Conservation (phyloP, 2,329 filamentous ascomycete species). For the Trichoderma afroharzianum region DNA sequence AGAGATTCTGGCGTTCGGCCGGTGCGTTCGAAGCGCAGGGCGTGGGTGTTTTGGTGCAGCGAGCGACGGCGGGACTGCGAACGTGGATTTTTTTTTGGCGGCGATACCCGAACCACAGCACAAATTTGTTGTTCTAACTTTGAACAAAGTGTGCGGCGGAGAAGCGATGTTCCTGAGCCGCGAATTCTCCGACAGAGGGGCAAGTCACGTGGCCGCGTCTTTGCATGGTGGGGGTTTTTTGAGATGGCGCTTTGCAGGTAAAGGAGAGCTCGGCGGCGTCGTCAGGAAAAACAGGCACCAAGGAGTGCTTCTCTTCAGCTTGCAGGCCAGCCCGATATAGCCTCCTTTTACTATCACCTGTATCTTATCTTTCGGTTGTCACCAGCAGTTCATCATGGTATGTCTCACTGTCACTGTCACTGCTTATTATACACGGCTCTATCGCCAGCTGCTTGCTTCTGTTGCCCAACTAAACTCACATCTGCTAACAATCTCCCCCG, state of each 20-base stretch:
- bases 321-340: not conserved
- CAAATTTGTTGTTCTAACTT: conserved; percentile 39
- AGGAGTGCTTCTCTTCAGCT: conserved; percentile 15
- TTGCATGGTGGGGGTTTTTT: conserved; percentile 10
- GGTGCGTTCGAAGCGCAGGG: not conserved
- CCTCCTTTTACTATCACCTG: not conserved
- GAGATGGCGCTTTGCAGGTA: not conserved
- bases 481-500: conserved; percentile 5
- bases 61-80: conserved; percentile 12
- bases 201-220: conserved; percentile 38
- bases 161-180: conserved; percentile 38
- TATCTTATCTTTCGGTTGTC: conserved; percentile 11
- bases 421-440: not conserved
- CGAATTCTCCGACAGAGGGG: conserved; percentile 32
- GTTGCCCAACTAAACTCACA: conserved; percentile 11
- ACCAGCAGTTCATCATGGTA: conserved; percentile 12
- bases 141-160: conserved; percentile 41
- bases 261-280: conserved; percentile 16
- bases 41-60: conserved; percentile 13
- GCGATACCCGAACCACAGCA: conserved; percentile 22
- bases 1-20: not conserved
- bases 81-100: conserved; percentile 6
- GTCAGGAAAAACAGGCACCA: conserved; percentile 24
- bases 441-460: not conserved
- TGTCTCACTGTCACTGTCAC: not conserved